phyloP scores from a whole-genome alignment of 2,329 filamentous ascomycete genomes.

The Lasiodiplodia sp. region DNA sequence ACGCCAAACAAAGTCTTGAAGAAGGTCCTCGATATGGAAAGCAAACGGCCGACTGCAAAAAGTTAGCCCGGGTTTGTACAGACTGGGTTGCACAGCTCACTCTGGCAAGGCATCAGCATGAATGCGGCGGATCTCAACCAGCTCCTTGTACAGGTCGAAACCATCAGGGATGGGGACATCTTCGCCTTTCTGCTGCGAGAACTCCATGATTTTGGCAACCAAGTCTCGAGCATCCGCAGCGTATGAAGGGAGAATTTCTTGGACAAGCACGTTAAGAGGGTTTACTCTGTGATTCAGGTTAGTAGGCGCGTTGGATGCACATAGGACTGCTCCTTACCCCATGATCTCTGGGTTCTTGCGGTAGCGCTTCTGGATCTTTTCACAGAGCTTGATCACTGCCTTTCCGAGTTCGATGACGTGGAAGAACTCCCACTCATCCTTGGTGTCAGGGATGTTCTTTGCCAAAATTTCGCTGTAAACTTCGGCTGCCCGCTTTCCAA shows the following conservation, averaged over 20 bases:
- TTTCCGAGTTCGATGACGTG: constrained; percentile 91
- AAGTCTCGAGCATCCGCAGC: constrained; percentile 89
- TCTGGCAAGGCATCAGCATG: constrained; percentile 77
- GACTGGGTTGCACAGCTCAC: constrained; percentile 39
- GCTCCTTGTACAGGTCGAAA: constrained; percentile 89
- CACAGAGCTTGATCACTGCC: constrained; percentile 81
- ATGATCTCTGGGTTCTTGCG: constrained; percentile 86
- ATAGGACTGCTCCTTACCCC: constrained; percentile 58
- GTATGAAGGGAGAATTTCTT: constrained; percentile 86
- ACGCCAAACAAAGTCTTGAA: constrained; percentile 94
- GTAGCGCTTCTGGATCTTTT: constrained; percentile 92
- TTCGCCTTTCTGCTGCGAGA: constrained; percentile 71
- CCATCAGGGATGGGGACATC: constrained; percentile 91
- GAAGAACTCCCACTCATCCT: constrained; percentile 87
- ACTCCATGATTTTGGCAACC: constrained; percentile 79
- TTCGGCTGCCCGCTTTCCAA: constrained; percentile 77
- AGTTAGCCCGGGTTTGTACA: not conserved
- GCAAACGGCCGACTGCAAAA: constrained; percentile 68
- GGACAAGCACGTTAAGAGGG: constrained; percentile 74
- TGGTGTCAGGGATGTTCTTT: constrained; percentile 78
- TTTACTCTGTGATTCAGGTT: constrained; percentile 53
- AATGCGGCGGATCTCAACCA: constrained; percentile 83
- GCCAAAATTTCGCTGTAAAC: constrained; percentile 82
- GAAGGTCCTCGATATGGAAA: constrained; percentile 84
- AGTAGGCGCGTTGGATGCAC: constrained; percentile 31